Evolutionary conservation across 2,329 filamentous ascomycete species (phyloP), one percentile per base, ranked within the genome.

Genomic region (Nannizziopsis barbatae): DNA sequence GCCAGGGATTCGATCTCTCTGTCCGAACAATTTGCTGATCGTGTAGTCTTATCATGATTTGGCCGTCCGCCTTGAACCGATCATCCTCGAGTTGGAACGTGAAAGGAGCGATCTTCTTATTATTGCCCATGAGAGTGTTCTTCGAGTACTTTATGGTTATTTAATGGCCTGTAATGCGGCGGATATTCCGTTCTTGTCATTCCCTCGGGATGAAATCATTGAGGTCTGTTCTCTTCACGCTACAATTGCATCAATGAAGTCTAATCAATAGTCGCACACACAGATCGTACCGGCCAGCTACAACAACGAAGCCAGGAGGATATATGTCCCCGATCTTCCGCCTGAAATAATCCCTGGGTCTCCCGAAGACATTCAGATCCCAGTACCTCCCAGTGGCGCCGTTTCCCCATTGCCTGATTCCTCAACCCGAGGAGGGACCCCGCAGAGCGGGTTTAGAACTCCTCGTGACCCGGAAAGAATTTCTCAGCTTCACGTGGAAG

Each of bases 71-170:
- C 80, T 98, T 41, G 92, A 98, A 64, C 93, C 92, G 36, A 95
- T 98, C 60, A 98, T 98, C 61, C 78, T 98, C 27, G 92, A 98
- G 65, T 77, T 98, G 11, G 92, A 98, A 71, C 83, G 92, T 38
- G 92, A 98, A 69, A 86, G 95, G 59, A 94, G 93, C 56, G 92
- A 98, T 63, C 76, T 98, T n/a, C 77, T 98, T 46, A 95, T 98
- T 62, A 95, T 98, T 57, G 92, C 92, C 0, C 92, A 98, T 65
- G 92, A 98, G 66, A 94, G 87, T 45, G 92, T 98, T n/a, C 76
- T 98, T 41, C 85, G 92, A 38, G 92, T 98, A 18, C 76, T 98
- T 2, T 98, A 98, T 63, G 89, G 89, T 18, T 98, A 98, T 66
- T 75, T 98, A 35, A 98, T 98, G 92, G 92, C 94, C 58, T 96